Base-by-base conservation (phyloP, 305 asterid genomes). In the Fraxinus velutina region DNA sequence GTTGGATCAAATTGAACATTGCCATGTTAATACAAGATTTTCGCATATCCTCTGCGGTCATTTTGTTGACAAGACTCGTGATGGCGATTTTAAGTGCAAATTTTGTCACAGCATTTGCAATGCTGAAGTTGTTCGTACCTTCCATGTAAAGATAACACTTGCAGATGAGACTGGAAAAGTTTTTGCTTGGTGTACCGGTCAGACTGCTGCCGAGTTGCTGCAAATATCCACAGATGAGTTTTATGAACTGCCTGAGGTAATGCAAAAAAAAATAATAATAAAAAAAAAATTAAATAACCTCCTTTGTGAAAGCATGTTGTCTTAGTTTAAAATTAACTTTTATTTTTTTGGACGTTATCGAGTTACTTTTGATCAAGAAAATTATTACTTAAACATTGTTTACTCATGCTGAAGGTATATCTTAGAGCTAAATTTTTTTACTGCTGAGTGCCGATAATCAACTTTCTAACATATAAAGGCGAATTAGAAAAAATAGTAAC, bases 141-240 rank as follows among this genome's bases (percentile, higher is more conserved):
- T 96, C 86, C 90, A 85, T 79, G 60, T 96, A 66, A 92, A 89
- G 83, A 86, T 92, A 39, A 89, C 94, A 19, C 82, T 96, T 22
- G 94, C 97, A 34, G 99, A 96, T 82, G 96, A 89, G 72, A 88
- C 88, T 19, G 76, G 91, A 33, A 96, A 92, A 86, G 82, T 93
- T 36, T 89, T 90, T 52, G 98, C 94, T 75, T 92, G 97, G 93
- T 96, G 97, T 75, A 83, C 89, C 17, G 99, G 98, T 64, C 97
- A 91, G 83, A 91, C 98, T 77, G 99, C 99, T 47, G 89, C 94
- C 3, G 98, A 93, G 86, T 84, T 96, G 90, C 93, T 94, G 82
- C 99, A 96, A 81, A 94, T 96, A 83, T 89, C 98, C 76, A 93
- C 98, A 1, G 89, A 90, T 39, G 98, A 94, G 82, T 96, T 96